Percentiles rank a stretch among this genome's conserved stretches.
Conservation (phyloP, 75 land plant species). For the Selaginella moellendorffii region DNA sequence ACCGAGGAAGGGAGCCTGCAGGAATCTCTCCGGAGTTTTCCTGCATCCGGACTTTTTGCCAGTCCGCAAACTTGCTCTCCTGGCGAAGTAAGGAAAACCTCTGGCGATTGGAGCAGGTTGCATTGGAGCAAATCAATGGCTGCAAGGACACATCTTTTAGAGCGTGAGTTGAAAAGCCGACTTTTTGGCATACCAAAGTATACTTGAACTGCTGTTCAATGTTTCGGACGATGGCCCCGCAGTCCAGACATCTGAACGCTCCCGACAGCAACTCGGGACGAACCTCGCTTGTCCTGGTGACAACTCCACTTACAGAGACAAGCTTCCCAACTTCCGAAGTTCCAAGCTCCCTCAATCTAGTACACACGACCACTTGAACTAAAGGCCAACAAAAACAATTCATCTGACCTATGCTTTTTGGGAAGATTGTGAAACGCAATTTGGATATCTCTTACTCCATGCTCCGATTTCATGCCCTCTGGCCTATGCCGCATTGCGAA, state of each 20-base stretch:
- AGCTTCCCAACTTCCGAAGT: slow-evolving; percentile 77
- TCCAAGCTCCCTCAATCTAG: slow-evolving; percentile 65
- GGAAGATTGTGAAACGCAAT: slow-evolving; percentile 85
- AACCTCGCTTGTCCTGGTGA: slow-evolving; percentile 95
- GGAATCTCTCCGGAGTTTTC: slow-evolving; percentile 94
- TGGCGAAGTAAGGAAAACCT: slow-evolving; percentile 77
- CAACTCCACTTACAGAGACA: slow-evolving; percentile 85
- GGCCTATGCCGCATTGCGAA: slow-evolving; percentile 72
- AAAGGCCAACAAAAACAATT: not conserved
- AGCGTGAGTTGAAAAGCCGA: not conserved
- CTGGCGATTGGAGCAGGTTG: slow-evolving; percentile 64
- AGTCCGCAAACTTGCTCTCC: slow-evolving; percentile 90
- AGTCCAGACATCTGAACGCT: slow-evolving; percentile 86
- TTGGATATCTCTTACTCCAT: slow-evolving; percentile 48
- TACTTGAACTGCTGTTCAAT: slow-evolving; percentile 96
- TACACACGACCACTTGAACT: not conserved
- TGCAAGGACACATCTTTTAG: slow-evolving; percentile 19
- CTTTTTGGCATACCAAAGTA: slow-evolving; percentile 49
- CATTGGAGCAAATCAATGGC: slow-evolving; percentile 78
- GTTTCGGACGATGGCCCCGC: slow-evolving; percentile 59
- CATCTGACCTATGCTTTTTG: slow-evolving; percentile 42
- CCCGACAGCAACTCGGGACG: slow-evolving; percentile 89
- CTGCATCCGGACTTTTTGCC: slow-evolving; percentile 99
- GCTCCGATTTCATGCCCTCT: slow-evolving; percentile 37
- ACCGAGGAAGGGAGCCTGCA: slow-evolving; percentile 94